Percentiles rank a stretch among this genome's conserved stretches.
phyloP scores from a whole-genome alignment of 495 filamentous ascomycete genomes.

The Penicillium dipodomyicola region DNA sequence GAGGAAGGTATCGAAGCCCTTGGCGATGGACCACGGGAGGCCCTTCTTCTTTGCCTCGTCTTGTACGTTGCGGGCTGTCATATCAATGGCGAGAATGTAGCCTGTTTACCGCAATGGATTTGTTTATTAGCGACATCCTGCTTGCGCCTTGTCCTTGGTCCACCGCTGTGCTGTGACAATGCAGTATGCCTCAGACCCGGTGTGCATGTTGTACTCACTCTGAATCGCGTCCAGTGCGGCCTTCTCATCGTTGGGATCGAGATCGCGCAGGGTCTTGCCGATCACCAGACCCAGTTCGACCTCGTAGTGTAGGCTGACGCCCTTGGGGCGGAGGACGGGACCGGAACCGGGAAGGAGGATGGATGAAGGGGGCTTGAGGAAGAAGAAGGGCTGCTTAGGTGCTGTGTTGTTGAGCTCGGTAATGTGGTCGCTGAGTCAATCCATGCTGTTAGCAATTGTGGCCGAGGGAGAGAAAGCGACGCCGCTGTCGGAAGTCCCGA shows the following conservation, averaged over 20 bases:
- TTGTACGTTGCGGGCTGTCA: constrained; percentile 92
- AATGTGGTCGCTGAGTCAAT: constrained; percentile 75
- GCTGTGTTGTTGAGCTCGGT: constrained; percentile 81
- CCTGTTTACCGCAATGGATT: constrained; percentile 37
- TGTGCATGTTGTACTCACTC: constrained; percentile 30
- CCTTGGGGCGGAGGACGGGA: constrained; percentile 77
- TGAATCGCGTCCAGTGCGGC: constrained; percentile 50
- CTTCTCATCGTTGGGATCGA: constrained; percentile 61
- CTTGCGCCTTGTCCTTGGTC: not conserved
- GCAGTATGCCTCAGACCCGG: not conserved
- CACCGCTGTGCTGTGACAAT: not conserved
- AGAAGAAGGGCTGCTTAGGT: constrained; percentile 96
- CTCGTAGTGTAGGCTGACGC: constrained; percentile 88
- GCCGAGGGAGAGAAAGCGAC: not conserved
- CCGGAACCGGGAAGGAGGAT: constrained; percentile 75
- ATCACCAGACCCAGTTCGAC: constrained; percentile 90
- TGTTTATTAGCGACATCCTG: not conserved
- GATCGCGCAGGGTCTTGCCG: constrained; percentile 70
- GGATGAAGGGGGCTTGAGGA: constrained; percentile 86
- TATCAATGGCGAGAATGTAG: constrained; percentile 85
- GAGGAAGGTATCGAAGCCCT: constrained; percentile 96
- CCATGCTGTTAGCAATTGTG: constrained; percentile 3
- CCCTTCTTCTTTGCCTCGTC: constrained; percentile 95
- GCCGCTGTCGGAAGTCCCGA: constrained; percentile 1
- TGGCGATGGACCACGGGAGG: constrained; percentile 92